A percentile compares a stretch with the other conserved stretches of the same genome.
These are phyloP conservation scores for Malbranchea zuffiana DNA, from an alignment of 2,329 filamentous ascomycete genomes.

Conservation along the genomic window DNA sequence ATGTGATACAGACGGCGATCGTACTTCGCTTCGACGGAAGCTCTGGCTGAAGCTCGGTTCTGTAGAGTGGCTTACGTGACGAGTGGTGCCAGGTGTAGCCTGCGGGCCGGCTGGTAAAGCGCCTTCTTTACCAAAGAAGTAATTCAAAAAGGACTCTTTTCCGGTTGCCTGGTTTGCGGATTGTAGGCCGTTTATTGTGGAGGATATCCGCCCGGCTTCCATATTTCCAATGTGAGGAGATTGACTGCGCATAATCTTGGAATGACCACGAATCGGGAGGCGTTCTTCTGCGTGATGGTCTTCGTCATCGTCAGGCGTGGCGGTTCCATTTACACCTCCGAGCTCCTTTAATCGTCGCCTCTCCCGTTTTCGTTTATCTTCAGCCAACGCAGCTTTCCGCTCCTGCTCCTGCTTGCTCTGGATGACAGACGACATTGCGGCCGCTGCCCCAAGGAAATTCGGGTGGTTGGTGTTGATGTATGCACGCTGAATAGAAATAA, in stretches of 20 bases:
- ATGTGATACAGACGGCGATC: constrained; percentile 39
- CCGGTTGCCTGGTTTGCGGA: constrained; percentile 49
- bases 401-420: constrained; percentile 90
- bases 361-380: constrained; percentile 79
- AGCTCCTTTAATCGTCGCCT: constrained; percentile 73
- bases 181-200: constrained; percentile 53
- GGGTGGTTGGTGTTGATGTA: constrained; percentile 99
- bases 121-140: constrained; percentile 96
- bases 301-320: constrained; percentile 56
- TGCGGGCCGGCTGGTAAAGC: constrained; percentile 40
- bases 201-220: constrained; percentile 55
- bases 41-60: constrained; percentile 79
- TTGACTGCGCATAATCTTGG: constrained; percentile 61
- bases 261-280: constrained; percentile 52
- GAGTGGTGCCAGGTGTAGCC: constrained; percentile 35
- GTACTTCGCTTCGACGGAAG: constrained; percentile 54
- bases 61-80: constrained; percentile 66
- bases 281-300: constrained; percentile 33
- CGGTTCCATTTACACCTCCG: constrained; percentile 61
- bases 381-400: constrained; percentile 64
- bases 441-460: constrained; percentile 92
- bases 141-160: constrained; percentile 89
- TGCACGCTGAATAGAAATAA: constrained; percentile 92
- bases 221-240: constrained; percentile 61
- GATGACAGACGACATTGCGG: constrained; percentile 95